Conservation (phyloP, 164 flowering plant species). For the Echeveria elegans region DNA sequence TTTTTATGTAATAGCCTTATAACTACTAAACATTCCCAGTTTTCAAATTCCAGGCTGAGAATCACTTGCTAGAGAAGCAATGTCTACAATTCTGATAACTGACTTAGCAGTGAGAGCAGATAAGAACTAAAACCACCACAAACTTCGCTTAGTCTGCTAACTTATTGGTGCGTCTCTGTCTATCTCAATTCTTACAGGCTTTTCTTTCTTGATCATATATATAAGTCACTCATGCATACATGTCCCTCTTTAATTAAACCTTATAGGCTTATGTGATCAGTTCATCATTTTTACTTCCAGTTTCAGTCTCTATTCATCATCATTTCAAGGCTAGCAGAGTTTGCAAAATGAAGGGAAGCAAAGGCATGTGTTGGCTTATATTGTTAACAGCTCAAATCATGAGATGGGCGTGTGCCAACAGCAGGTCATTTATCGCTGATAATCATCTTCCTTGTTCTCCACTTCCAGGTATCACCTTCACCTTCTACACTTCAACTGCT, state of each 20-base stretch:
- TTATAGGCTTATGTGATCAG: not conserved
- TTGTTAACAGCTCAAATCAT: constrained; percentile 21
- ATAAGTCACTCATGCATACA: not conserved
- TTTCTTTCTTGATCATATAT: not conserved
- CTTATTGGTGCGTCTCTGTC: not conserved
- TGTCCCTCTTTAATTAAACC: constrained; percentile 1
- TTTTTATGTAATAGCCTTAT: not conserved
- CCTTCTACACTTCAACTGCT: too few relatives aligned
- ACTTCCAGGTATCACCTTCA: constrained; percentile 22
- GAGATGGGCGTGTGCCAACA: constrained; percentile 27
- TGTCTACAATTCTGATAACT: constrained; percentile 6
- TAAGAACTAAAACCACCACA: too few relatives aligned
- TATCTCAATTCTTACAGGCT: too few relatives aligned
- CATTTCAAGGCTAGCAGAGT: constrained; percentile 8
- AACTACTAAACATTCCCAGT: not conserved
- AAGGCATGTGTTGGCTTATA: constrained; percentile 15
- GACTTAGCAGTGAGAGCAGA: too few relatives aligned
- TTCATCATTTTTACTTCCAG: constrained; percentile 7
- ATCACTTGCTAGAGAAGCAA: constrained; percentile 31
- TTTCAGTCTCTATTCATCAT: constrained; percentile 8
- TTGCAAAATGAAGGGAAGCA: constrained; percentile 14
- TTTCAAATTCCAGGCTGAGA: constrained; percentile 8
- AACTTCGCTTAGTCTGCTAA: too few relatives aligned
- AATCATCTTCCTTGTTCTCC: constrained; percentile 7
- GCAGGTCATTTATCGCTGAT: constrained; percentile 19